A percentile compares a stretch with the other conserved stretches of the same genome.
Evolutionary conservation across 108 stramenopile species (phyloP).

Genomic region (Cyclotella atomus): DNA sequence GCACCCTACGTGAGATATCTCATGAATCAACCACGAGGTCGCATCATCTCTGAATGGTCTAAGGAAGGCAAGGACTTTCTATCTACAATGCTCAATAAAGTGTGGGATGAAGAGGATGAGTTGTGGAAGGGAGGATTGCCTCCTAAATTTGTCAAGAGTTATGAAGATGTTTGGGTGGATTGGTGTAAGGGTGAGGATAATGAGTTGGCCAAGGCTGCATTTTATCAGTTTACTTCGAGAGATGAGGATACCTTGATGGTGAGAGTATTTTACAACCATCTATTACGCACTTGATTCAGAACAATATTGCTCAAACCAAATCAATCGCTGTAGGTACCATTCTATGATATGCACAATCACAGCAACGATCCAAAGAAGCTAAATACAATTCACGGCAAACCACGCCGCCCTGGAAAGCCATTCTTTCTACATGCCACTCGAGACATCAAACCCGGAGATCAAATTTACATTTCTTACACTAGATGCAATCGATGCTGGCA

Average conservation of each 20-base stretch:
- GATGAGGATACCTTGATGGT: constrained; percentile 50
- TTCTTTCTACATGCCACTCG: constrained; percentile 23
- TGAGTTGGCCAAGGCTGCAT: constrained; percentile 39
- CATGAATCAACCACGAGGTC: constrained; percentile 46
- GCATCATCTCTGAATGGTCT: constrained; percentile 57
- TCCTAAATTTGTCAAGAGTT: constrained; percentile 20
- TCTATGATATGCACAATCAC: constrained; percentile 55
- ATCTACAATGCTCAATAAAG: constrained; percentile 26
- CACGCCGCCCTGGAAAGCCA: constrained; percentile 21
- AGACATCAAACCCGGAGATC: constrained; percentile 39
- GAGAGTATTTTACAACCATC: neutral
- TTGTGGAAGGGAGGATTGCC: constrained; percentile 23
- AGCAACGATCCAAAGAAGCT: constrained; percentile 45
- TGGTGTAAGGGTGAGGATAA: constrained; percentile 45
- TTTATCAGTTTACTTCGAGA: constrained; percentile 47
- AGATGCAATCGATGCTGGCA: constrained; percentile 50
- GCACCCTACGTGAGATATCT: constrained; percentile 79
- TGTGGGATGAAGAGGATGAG: constrained; percentile 2
- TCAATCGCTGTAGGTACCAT: constrained; percentile 18
- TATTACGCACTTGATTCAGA: neutral
- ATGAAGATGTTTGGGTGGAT: constrained; percentile 37
- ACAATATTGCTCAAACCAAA: too few relatives aligned
- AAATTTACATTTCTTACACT: constrained; percentile 49
- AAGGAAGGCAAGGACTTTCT: constrained; percentile 49
- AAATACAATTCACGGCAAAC: constrained; percentile 33